Percentiles rank a stretch among this genome's conserved stretches.
Conservation (phyloP, 495 filamentous ascomycete genomes). For the Glarea lozoyensis region DNA sequence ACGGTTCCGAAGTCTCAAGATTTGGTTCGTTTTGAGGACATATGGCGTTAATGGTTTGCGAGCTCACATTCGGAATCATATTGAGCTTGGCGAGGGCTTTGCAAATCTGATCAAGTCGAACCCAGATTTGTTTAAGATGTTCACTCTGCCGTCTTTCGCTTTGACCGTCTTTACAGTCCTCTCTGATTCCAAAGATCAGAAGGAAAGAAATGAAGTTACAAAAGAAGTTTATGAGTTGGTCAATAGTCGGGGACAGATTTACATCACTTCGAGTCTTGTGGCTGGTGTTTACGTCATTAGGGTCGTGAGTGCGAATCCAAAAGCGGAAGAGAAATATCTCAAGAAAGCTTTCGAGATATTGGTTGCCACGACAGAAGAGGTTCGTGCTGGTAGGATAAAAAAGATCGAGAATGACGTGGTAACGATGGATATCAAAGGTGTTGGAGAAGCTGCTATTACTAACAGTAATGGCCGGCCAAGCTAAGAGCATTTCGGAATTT, state of each 20-base stretch:
- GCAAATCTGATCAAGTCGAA: conserved; percentile 45
- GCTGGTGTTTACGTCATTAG: conserved; percentile 75
- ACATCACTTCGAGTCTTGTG: conserved; percentile 70
- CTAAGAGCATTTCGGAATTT: too few species aligned
- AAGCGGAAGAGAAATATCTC: conserved; percentile 64
- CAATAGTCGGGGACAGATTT: conserved; percentile 70
- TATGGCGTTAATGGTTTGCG: conserved; percentile 79
- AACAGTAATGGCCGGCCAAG: conserved; percentile 9
- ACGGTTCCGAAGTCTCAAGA: conserved; percentile 85
- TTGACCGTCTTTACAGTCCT: conserved; percentile 68
- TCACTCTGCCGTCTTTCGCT: conserved; percentile 68
- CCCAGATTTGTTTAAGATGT: conserved; percentile 67
- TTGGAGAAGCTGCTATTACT: conserved; percentile 1
- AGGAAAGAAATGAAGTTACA: conserved; percentile 56
- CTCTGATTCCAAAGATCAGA: conserved; percentile 26
- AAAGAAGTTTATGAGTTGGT: conserved; percentile 71
- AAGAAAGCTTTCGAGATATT: conserved; percentile 70
- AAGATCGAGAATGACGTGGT: neutral
- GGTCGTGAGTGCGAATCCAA: conserved; percentile 58
- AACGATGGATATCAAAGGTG: neutral
- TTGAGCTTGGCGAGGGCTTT: conserved; percentile 64
- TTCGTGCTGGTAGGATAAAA: conserved; percentile 18
- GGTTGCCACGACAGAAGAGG: conserved; percentile 56
- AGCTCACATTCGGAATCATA: conserved; percentile 56
- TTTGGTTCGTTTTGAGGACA: conserved; percentile 90